Conservation (phyloP, 1,284 basidiomycete genomes). For the Ceratobasidium sp. region DNA sequence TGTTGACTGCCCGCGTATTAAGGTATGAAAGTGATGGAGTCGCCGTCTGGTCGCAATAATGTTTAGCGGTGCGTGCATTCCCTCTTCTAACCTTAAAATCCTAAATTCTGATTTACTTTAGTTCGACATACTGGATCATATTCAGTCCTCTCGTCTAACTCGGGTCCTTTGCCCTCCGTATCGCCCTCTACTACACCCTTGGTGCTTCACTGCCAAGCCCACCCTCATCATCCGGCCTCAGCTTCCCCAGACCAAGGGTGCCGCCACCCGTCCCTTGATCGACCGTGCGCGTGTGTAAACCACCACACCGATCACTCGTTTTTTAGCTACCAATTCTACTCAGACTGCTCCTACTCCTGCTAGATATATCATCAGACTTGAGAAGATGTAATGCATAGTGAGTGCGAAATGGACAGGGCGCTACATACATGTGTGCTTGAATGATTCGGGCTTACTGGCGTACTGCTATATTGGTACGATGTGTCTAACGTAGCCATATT, state of each 20-base stretch:
- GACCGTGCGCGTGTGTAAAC: slow-evolving; percentile 37
- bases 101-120: background rate
- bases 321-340: slow-evolving; percentile 47
- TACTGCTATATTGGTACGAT: too few species aligned
- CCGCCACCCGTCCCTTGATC: slow-evolving; percentile 42
- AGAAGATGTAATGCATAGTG: slow-evolving; percentile 25
- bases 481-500: too few species aligned
- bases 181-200: slow-evolving; percentile 86
- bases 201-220: slow-evolving; percentile 93
- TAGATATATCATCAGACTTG: slow-evolving; percentile 22
- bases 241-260: slow-evolving; percentile 68
- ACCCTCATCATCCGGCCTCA: slow-evolving; percentile 88
- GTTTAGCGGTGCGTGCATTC: slow-evolving; percentile 69
- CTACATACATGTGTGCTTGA: too few species aligned
- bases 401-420: too few species aligned
- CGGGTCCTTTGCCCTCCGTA: slow-evolving; percentile 77
- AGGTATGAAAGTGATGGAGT: slow-evolving; percentile 86
- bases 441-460: too few species aligned
- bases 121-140: slow-evolving; percentile 85
- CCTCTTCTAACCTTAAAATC: background rate
- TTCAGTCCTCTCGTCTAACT: slow-evolving; percentile 88
- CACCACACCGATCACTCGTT: slow-evolving; percentile 29
- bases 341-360: slow-evolving; percentile 33
- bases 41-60: slow-evolving; percentile 76
- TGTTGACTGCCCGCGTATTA: slow-evolving; percentile 87